These are phyloP conservation scores for Emergomyces pasteurianus DNA, from an alignment of 2,329 filamentous ascomycete genomes.

Conservation along the genomic window DNA sequence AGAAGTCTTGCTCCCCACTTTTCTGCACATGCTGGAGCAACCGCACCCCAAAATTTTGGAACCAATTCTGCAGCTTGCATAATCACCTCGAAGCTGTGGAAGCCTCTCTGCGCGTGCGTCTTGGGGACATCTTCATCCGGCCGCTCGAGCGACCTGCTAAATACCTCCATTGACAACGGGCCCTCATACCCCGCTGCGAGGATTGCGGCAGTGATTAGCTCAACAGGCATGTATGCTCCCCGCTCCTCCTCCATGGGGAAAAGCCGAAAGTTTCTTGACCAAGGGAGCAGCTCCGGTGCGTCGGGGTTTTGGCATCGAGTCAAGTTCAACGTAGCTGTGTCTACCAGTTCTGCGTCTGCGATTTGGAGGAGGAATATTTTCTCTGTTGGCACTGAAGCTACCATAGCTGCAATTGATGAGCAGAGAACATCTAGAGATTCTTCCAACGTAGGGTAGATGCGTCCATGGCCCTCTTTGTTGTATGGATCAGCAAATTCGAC, in stretches of 20 bases:
- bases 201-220: background rate
- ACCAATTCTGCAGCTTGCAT: constrained; percentile 1
- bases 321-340: background rate
- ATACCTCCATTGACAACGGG: constrained; percentile 1
- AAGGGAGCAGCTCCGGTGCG: background rate
- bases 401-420: constrained; percentile 2
- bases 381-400: background rate
- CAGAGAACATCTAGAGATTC: background rate
- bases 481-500: constrained; percentile 1
- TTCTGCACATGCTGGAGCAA: background rate
- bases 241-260: constrained; percentile 1
- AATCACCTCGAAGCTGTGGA: constrained; percentile 1
- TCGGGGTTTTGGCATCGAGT: background rate
- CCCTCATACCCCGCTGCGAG: background rate
- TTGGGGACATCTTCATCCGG: background rate
- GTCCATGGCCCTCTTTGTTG: constrained; percentile 2
- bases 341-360: background rate
- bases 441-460: background rate
- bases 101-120: background rate
- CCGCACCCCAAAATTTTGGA: background rate
- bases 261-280: background rate
- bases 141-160: constrained; percentile 1
- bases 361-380: constrained; percentile 3
- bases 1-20: constrained; percentile 1
- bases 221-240: constrained; percentile 1